Conservation (phyloP, 768 basidiomycete species). For the Lentinula lateritia region DNA sequence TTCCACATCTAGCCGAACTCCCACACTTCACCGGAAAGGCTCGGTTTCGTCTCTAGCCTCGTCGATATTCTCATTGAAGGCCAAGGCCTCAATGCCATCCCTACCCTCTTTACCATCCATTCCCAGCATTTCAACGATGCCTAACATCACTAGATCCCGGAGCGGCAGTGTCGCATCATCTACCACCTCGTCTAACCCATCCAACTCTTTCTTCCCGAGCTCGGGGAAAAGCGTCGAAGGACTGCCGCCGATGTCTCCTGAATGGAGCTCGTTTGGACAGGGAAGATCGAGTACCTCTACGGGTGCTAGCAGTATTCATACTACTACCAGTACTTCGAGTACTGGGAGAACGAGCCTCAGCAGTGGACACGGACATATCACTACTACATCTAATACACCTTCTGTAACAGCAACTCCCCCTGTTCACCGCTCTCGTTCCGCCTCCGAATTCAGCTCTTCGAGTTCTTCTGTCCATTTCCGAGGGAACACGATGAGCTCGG, state of each 20-base stretch:
- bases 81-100: background rate
- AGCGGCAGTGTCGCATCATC: background rate
- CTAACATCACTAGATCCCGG: background rate
- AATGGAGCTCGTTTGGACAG: background rate
- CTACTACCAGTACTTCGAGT: background rate
- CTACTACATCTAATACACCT: no score
- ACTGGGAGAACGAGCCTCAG: background rate
- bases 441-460: background rate
- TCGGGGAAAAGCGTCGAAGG: background rate
- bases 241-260: background rate
- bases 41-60: conserved; percentile 48
- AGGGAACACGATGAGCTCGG: background rate
- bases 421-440: background rate
- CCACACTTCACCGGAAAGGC: background rate
- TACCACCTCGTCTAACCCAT: background rate
- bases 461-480: background rate
- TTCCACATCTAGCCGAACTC: conserved; percentile 30
- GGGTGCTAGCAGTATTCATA: background rate
- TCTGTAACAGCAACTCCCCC: background rate
- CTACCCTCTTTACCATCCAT: background rate
- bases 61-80: background rate
- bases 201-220: conserved; percentile 20
- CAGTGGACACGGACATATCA: background rate
- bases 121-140: background rate
- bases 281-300: background rate